Percentiles rank a stretch among this genome's conserved stretches.
These are phyloP conservation scores for Magnaporthiopsis rhizophila DNA, from an alignment of 2,329 filamentous ascomycete species.

Conservation along the genomic window DNA sequence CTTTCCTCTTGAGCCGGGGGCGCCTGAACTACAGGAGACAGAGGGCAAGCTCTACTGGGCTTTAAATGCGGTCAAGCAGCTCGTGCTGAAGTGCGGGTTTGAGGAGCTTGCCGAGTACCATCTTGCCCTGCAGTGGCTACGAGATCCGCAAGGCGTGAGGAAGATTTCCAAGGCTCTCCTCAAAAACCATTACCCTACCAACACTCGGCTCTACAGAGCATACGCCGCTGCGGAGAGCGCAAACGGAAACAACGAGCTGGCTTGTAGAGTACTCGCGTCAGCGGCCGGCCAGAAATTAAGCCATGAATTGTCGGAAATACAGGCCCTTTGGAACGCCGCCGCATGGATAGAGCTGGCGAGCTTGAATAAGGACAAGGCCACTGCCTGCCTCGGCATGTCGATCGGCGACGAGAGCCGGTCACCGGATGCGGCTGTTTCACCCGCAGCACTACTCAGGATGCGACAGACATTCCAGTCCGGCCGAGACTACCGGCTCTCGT, in stretches of 20 bases:
- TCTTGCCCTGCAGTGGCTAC: constrained; percentile 56
- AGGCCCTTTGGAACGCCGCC: constrained; percentile 50
- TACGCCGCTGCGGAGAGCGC: constrained; percentile 66
- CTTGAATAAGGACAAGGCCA: constrained; percentile 25
- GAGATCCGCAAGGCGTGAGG: constrained; percentile 47
- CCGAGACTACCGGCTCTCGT: constrained; percentile 48
- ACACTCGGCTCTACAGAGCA: constrained; percentile 64
- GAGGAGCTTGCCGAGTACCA: constrained; percentile 58
- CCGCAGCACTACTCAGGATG: constrained; percentile 41
- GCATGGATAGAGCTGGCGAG: constrained; percentile 57
- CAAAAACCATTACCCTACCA: constrained; percentile 53
- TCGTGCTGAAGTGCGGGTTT: constrained; percentile 39
- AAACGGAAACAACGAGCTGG: constrained; percentile 47
- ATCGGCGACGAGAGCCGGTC: constrained; percentile 20
- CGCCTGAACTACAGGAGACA: constrained; percentile 15
- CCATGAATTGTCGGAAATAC: constrained; percentile 21
- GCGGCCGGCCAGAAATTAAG: constrained; percentile 44
- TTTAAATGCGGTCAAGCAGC: constrained; percentile 44
- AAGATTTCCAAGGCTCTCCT: constrained; percentile 68
- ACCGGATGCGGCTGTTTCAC: constrained; percentile 16
- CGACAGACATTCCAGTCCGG: constrained; percentile 43
- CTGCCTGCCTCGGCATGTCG: constrained; percentile 31
- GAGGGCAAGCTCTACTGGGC: constrained; percentile 37
- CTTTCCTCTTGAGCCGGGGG: constrained; percentile 18
- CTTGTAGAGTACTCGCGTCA: constrained; percentile 57